A percentile compares a stretch with the other conserved stretches of the same genome.
These are phyloP conservation scores for Syncephalastrum sp. DNA, from an alignment of 371 early-diverging fungal genomes.

Conservation along the genomic window DNA sequence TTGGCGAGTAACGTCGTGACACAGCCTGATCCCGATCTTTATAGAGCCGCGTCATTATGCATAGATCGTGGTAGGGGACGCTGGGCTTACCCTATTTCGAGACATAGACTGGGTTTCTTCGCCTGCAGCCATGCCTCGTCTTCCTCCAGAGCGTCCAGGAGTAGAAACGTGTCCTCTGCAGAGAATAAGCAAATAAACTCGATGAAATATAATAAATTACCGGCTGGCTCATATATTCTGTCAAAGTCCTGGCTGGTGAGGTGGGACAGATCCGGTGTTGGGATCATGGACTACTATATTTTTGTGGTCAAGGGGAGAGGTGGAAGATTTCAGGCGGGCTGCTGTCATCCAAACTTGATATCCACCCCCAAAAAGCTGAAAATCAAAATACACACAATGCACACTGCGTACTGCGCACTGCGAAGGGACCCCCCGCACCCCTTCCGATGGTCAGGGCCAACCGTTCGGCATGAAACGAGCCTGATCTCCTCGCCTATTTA, in stretches of 20 bases:
- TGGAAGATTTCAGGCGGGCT: too few relatives aligned
- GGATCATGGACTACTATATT: conserved; percentile 47
- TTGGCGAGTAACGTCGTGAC: conserved; percentile 76
- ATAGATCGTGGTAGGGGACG: background rate
- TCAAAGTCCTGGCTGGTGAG: conserved; percentile 64
- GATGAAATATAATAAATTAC: conserved; percentile 27
- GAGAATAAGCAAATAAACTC: background rate
- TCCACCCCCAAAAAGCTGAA: too few relatives aligned
- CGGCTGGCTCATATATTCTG: conserved; percentile 87
- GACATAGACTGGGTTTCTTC: conserved; percentile 63
- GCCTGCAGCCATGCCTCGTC: conserved; percentile 58
- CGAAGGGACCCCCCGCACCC: too few relatives aligned
- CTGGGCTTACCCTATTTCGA: conserved; percentile 79
- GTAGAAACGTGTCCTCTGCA: conserved; percentile 88
- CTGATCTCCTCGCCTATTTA: too few relatives aligned
- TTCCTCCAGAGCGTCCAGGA: conserved; percentile 89
- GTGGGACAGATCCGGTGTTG: conserved; percentile 78
- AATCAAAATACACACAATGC: too few relatives aligned
- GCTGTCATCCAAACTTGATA: too few relatives aligned
- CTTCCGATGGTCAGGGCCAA: background rate
- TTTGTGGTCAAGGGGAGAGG: too few relatives aligned
- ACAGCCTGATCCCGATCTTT: conserved; percentile 87
- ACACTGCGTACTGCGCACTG: too few relatives aligned
- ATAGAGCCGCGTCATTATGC: background rate
- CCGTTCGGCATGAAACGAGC: too few relatives aligned